These are phyloP conservation scores for Diaporthe velutina DNA, from an alignment of 2,329 filamentous ascomycete genomes.

Conservation along the genomic window DNA sequence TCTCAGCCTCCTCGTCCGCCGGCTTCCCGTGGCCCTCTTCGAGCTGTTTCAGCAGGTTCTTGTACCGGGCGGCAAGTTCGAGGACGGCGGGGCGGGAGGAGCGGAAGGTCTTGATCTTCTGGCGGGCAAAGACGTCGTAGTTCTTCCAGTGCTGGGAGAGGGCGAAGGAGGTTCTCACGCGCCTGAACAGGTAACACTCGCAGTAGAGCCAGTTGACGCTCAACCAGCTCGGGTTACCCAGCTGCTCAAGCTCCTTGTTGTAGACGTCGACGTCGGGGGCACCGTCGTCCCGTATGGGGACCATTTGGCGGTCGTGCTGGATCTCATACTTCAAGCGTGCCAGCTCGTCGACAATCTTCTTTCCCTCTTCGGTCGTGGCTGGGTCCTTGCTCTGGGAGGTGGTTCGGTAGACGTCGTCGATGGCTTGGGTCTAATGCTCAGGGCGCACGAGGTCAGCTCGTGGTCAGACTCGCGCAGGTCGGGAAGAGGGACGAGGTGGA, in stretches of 20 bases:
- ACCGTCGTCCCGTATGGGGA: conserved; percentile 82
- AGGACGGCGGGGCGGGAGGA: conserved; percentile 82
- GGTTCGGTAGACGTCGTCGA: conserved; percentile 92
- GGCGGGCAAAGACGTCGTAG: conserved; percentile 90
- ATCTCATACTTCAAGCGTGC: conserved; percentile 93
- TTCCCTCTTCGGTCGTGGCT: conserved; percentile 82
- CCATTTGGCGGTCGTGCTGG: conserved; percentile 86
- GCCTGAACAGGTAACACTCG: conserved; percentile 95
- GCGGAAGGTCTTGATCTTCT: conserved; percentile 93
- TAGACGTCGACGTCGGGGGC: conserved; percentile 81
- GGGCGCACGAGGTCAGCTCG: background rate
- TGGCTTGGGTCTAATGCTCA: conserved; percentile 80
- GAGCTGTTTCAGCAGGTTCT: conserved; percentile 76
- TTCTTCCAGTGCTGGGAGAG: conserved; percentile 85
- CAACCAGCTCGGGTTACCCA: conserved; percentile 84
- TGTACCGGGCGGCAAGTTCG: conserved; percentile 57
- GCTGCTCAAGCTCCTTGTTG: conserved; percentile 84
- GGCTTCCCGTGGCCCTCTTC: conserved; percentile 64
- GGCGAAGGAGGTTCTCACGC: conserved; percentile 83
- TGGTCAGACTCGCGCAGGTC: background rate
- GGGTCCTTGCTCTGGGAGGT: conserved; percentile 70
- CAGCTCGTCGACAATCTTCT: conserved; percentile 84
- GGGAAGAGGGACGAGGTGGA: background rate
- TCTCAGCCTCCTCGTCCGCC: conserved; percentile 76
- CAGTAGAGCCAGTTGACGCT: conserved; percentile 88